These are phyloP conservation scores for Micractinium conductrix DNA, from an alignment of 139 green algal species.

Conservation along the genomic window DNA sequence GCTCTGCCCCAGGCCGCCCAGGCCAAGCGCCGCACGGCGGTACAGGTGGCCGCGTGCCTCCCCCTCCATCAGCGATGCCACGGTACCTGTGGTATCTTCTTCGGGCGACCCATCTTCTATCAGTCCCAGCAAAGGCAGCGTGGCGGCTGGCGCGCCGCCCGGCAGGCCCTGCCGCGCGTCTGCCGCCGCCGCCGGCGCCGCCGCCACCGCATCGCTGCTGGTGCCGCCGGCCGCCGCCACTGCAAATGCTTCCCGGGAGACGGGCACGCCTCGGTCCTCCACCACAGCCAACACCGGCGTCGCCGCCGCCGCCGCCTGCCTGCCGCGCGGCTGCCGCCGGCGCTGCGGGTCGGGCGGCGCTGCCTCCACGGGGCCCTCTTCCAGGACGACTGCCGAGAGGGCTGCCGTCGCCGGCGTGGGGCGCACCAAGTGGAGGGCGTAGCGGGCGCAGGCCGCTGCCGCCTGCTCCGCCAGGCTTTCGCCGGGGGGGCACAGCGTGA, in stretches of 20 bases:
- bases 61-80: slow-evolving; percentile 15
- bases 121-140: neutral
- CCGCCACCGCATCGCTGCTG: neutral
- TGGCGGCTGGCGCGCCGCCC: neutral
- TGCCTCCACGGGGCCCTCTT: neutral
- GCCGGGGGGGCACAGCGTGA: neutral
- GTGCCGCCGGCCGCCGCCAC: neutral
- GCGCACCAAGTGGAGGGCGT: neutral
- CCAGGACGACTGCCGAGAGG: neutral
- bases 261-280: slow-evolving; percentile 33
- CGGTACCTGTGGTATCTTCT: neutral
- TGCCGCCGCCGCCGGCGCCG: neutral
- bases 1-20: neutral
- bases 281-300: slow-evolving; percentile 28
- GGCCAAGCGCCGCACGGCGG: neutral
- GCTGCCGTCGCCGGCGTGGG: neutral
- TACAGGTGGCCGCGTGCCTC: slow-evolving; percentile 15
- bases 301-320: neutral
- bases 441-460: neutral
- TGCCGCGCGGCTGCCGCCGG: neutral
- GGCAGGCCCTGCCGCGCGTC: neutral
- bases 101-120: neutral
- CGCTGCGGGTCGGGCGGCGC: neutral
- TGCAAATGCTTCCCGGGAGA: slow-evolving; percentile 28
- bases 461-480: slow-evolving; percentile 11